phyloP scores from a whole-genome alignment of 73 alveolate genomes.

The Paramecium bursaria region DNA sequence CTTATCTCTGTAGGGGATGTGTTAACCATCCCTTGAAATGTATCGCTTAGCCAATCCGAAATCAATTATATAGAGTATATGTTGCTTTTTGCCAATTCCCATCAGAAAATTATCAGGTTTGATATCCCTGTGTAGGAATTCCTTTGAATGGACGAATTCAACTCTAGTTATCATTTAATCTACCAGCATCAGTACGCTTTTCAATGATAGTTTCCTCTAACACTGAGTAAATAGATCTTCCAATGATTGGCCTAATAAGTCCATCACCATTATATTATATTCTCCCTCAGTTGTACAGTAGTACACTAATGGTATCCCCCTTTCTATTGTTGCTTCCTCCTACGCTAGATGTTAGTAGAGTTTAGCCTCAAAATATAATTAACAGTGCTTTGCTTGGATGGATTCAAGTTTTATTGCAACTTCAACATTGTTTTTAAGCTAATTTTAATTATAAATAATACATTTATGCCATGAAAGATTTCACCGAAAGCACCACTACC shows the following conservation, averaged over 20 bases:
- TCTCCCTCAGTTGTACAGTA: constrained; percentile 80
- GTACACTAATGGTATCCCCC: constrained; percentile 67
- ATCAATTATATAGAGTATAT: constrained; percentile 88
- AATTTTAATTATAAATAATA: neutral
- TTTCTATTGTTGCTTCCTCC: constrained; percentile 61
- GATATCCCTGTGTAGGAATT: constrained; percentile 91
- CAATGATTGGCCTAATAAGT: constrained; percentile 86
- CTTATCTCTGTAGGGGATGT: constrained; percentile 89
- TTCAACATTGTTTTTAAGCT: constrained; percentile 50
- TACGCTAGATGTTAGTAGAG: constrained; percentile 56
- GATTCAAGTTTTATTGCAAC: constrained; percentile 66
- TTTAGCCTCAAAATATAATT: constrained; percentile 53
- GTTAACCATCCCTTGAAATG: constrained; percentile 91
- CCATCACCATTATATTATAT: constrained; percentile 88
- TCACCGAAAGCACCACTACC: constrained; percentile 89
- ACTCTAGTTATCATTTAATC: constrained; percentile 87
- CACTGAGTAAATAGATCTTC: constrained; percentile 83
- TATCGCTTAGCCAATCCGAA: constrained; percentile 92
- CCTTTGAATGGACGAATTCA: constrained; percentile 87
- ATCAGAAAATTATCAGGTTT: constrained; percentile 94
- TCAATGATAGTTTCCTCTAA: constrained; percentile 79
- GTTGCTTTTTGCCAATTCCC: constrained; percentile 89
- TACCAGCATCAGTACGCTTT: constrained; percentile 86
- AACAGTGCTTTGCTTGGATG: constrained; percentile 36
- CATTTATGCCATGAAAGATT: constrained; percentile 72